Base-by-base conservation (phyloP, 2,329 filamentous ascomycete species). In the Beauveria sp. region DNA sequence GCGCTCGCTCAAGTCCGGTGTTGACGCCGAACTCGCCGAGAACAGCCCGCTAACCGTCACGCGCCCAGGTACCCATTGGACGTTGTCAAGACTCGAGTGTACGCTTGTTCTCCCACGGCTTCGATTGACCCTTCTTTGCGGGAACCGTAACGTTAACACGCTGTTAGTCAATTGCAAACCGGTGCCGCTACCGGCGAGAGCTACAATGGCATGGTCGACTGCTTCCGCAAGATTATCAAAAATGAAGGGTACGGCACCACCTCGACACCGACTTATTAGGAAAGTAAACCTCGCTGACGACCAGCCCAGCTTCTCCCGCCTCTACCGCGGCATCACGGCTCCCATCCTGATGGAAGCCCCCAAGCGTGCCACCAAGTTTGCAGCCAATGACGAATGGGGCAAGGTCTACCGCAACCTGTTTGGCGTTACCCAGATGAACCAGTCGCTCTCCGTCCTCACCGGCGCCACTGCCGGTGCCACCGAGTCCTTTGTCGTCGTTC, bases 321-420 rank as follows among this genome's bases (percentile, higher is more conserved):
- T 99, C 64, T 99, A 99, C 81, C 91, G 95, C 68, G 95, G 95
- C 72, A 99, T 99, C 76, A 87, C 85, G 50, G 93, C 95, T 28
- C 95, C 95, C 56, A 98, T 99, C 72, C 84, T 98, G 68, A 99
- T 99, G 93, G 93, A 98, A 78, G 93, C 93, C 64, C 77, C 80
- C 70, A 96, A 96, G 85, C 87, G 92, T 79, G 93, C 93, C 49
- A 98, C 91, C 80, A 99, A 99, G 78, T 99, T 99, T 77, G 93
- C 95, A 52, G 95, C 95, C 78, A 99, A 99, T 78, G 95, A 99
- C 75, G 91, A 93, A 75, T 99, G 95, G 95, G 95, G 95, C 70
- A 87, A 92, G 77, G 84, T 97, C 77, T 99, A 96, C 82, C 90
- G 92, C 73, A 88, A 89, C 68, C 74, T 89, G 56, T 98, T 99